These are phyloP conservation scores for Sugiyamaella marilandica DNA, from an alignment of 805 yeast genomes.

Conservation along the genomic window DNA sequence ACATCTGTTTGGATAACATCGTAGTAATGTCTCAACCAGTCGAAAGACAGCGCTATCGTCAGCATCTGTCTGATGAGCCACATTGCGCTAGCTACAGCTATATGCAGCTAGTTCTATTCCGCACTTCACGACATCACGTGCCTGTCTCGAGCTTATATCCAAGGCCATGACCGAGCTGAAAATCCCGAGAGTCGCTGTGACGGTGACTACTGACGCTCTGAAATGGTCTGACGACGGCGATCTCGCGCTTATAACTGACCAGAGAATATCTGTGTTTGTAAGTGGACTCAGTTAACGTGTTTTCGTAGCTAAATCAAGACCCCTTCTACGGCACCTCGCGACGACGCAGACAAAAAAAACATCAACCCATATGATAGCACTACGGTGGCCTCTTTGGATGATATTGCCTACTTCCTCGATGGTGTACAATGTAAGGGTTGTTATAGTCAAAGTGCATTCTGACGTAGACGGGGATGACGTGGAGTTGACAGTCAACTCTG, in stretches of 20 bases:
- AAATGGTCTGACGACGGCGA: slow-evolving; percentile 25
- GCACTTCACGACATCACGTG: background rate
- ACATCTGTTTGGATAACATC: too few species aligned
- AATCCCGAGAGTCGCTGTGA: slow-evolving; percentile 2
- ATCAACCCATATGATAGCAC: background rate
- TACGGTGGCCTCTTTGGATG: background rate
- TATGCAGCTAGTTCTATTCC: too few species aligned
- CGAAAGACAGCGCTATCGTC: too few species aligned
- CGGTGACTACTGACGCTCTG: slow-evolving; percentile 16
- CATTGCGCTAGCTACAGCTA: background rate
- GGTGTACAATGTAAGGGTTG: background rate
- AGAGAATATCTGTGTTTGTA: slow-evolving; percentile 15
- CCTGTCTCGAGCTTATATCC: background rate
- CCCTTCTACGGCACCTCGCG: background rate
- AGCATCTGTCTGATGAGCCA: background rate
- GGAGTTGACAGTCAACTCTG: background rate
- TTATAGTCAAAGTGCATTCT: background rate
- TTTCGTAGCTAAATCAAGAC: background rate
- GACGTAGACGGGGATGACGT: background rate
- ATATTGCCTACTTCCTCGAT: background rate
- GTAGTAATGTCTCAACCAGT: too few species aligned
- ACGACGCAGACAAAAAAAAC: background rate
- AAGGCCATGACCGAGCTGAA: background rate
- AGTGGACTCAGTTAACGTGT: background rate
- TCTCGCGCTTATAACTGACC: slow-evolving; percentile 16